Conservation (phyloP, 768 basidiomycete genomes). For the Amanita fuliginea region DNA sequence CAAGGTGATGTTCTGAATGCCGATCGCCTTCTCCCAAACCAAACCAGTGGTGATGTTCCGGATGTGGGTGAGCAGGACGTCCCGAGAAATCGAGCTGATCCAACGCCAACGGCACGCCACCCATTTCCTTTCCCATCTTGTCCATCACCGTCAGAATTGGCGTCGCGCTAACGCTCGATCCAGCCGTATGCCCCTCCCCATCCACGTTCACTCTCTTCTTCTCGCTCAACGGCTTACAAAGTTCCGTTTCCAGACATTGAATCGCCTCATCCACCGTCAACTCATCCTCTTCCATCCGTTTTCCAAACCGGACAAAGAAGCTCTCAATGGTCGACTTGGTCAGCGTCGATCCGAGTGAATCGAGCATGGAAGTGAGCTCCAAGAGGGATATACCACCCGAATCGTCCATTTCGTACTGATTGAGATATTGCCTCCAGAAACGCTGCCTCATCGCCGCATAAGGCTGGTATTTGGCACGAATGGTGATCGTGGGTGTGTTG, state of each 20-base stretch:
- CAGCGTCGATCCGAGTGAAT: slow-evolving; percentile 92
- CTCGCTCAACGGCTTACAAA: slow-evolving; percentile 63
- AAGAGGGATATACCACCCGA: slow-evolving; percentile 62
- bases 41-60: slow-evolving; percentile 2
- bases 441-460: slow-evolving; percentile 85
- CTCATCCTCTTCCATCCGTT: slow-evolving; percentile 54
- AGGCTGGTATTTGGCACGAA: slow-evolving; percentile 88
- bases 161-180: slow-evolving; percentile 42
- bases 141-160: slow-evolving; percentile 35
- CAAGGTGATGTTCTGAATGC: background rate
- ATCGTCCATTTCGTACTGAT: slow-evolving; percentile 87
- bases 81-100: slow-evolving; percentile 56
- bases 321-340: slow-evolving; percentile 64
- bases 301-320: slow-evolving; percentile 69
- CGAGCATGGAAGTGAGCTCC: slow-evolving; percentile 91
- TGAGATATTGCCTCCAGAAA: slow-evolving; percentile 85
- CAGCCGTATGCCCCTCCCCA: slow-evolving; percentile 18
- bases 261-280: slow-evolving; percentile 73
- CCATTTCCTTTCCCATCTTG: slow-evolving; percentile 25
- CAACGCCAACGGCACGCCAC: slow-evolving; percentile 17
- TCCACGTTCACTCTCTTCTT: slow-evolving; percentile 55
- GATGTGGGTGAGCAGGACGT: slow-evolving; percentile 15
- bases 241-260: slow-evolving; percentile 77
- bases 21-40: slow-evolving; percentile 33
- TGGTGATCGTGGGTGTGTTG: slow-evolving; percentile 54